Evolutionary conservation across 2,329 filamentous ascomycete genomes (phyloP).

Genomic region (Penicillium corylophilum): DNA sequence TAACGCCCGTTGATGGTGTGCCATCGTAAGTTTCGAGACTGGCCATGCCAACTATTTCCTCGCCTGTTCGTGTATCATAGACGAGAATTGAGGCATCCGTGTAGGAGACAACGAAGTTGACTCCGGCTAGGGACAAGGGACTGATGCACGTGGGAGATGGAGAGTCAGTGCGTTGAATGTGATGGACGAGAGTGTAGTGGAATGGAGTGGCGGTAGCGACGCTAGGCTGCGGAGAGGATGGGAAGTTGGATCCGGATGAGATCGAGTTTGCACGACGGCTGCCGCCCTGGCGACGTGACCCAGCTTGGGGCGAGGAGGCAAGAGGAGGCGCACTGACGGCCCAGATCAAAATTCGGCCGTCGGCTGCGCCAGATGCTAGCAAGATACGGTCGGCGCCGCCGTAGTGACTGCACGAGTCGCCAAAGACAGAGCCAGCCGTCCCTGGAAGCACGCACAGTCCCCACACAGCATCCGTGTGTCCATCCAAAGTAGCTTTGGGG

Average conservation of each 20-base stretch:
- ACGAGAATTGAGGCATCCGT: conserved; percentile 86
- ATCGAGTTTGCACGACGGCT: conserved; percentile 88
- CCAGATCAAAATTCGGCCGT: conserved; percentile 91
- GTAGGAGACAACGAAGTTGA: conserved; percentile 91
- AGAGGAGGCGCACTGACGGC: conserved; percentile 89
- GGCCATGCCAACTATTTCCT: conserved; percentile 89
- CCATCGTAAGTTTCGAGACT: conserved; percentile 92
- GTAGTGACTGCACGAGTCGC: conserved; percentile 66
- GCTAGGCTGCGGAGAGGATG: conserved; percentile 84
- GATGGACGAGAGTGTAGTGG: conserved; percentile 82
- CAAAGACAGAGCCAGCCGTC: conserved; percentile 77
- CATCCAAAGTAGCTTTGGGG: conserved; percentile 89
- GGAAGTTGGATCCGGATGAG: conserved; percentile 89
- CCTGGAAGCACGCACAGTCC: conserved; percentile 87
- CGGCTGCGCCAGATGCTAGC: conserved; percentile 86
- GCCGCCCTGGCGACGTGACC: conserved; percentile 68
- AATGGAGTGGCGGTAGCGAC: conserved; percentile 83
- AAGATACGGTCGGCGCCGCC: conserved; percentile 83
- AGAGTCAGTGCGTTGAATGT: conserved; percentile 69
- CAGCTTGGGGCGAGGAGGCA: conserved; percentile 74
- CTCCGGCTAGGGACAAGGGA: conserved; percentile 77
- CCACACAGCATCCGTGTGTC: conserved; percentile 95
- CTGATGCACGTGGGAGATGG: conserved; percentile 87
- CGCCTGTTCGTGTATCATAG: conserved; percentile 87
- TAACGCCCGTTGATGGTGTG: conserved; percentile 78